Conservation (phyloP, 106 monocot genomes). For the Alisma plantagoaquatica region DNA sequence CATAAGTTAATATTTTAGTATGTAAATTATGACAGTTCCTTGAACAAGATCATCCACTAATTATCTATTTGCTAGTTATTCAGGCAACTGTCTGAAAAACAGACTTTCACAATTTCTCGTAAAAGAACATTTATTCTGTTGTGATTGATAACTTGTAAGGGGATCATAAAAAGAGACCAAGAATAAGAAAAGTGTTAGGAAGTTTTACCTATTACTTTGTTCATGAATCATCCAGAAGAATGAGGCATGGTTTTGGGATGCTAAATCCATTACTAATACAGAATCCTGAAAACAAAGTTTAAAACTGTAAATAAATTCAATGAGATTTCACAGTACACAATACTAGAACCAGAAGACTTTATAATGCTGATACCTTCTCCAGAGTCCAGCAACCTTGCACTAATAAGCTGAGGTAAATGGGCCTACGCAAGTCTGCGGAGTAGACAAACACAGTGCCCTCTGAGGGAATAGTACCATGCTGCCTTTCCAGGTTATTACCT, state of each 20-base stretch:
- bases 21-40: no score
- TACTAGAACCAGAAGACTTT: slow-evolving; percentile 1
- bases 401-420: slow-evolving; percentile 78
- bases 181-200: no score
- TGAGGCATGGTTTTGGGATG: slow-evolving; percentile 35
- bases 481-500: slow-evolving; percentile 68
- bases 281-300: slow-evolving; percentile 44
- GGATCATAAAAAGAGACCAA: no score
- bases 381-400: slow-evolving; percentile 85
- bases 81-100: no score
- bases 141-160: no score
- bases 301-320: not conserved
- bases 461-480: slow-evolving; percentile 64
- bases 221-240: slow-evolving; percentile 90
- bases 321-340: not conserved
- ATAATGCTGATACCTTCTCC: slow-evolving; percentile 59
- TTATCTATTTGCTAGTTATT: no score
- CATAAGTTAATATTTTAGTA: no score
- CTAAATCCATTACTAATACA: slow-evolving; percentile 63
- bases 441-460: slow-evolving; percentile 54
- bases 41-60: no score
- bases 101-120: no score
- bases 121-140: no score
- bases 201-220: slow-evolving; percentile 50
- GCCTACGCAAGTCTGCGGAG: slow-evolving; percentile 70